Percentiles rank a stretch among this genome's conserved stretches.
Conservation (phyloP, 2,329 filamentous ascomycete species). For the Laburnicola sp. region DNA sequence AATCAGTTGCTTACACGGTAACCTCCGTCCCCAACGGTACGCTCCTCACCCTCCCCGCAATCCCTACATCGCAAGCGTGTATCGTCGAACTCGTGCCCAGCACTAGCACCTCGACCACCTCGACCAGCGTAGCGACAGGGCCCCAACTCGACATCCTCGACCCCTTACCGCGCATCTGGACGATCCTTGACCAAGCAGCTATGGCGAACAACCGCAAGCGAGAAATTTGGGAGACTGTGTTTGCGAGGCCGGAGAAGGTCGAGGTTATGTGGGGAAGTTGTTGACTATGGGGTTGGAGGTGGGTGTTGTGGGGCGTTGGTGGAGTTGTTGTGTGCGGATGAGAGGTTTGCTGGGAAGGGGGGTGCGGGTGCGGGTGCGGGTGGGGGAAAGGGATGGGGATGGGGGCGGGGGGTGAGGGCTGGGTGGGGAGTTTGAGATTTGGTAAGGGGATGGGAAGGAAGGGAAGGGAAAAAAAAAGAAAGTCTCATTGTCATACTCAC, state of each 20-base stretch:
- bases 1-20: conserved; percentile 22
- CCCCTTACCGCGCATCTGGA: conserved; percentile 32
- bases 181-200: conserved; percentile 34
- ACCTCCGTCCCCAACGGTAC: conserved; percentile 30
- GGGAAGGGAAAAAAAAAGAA: not conserved
- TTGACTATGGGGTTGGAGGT: conserved; percentile 20
- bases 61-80: conserved; percentile 27
- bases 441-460: not conserved
- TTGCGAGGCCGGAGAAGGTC: conserved; percentile 5
- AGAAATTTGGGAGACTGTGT: conserved; percentile 24
- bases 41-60: conserved; percentile 24
- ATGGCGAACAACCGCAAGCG: conserved; percentile 39
- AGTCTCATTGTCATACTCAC: too few species aligned
- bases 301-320: conserved; percentile 21
- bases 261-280: conserved; percentile 18
- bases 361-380: not conserved
- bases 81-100: conserved; percentile 32
- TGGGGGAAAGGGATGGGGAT: not conserved
- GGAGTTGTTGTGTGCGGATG: conserved; percentile 29
- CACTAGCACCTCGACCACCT: too few species aligned
- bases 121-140: not conserved
- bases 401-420: not conserved
- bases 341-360: conserved; percentile 16
- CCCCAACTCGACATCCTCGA: conserved; percentile 42
- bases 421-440: not conserved